Percentiles rank a stretch among this genome's conserved stretches.
phyloP scores from a whole-genome alignment of 495 filamentous ascomycete genomes.

The Podospora pseudopauciseta region DNA sequence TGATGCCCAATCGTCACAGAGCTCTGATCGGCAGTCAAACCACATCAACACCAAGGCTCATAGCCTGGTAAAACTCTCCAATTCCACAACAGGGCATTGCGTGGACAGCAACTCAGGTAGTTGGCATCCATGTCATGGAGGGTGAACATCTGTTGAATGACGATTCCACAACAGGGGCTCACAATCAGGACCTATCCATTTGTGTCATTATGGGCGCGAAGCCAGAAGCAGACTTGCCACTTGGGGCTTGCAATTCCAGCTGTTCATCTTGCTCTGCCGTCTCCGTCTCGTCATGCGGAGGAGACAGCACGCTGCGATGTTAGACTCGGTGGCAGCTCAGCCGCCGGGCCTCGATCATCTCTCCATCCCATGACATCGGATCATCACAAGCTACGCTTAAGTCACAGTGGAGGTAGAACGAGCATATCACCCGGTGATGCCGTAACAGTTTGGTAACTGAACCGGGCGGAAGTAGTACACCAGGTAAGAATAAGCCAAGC shows the following conservation, averaged over 20 bases:
- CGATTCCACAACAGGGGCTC: neutral
- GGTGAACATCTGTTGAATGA: neutral
- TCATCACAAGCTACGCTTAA: neutral
- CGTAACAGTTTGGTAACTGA: no score
- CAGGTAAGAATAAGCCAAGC: neutral
- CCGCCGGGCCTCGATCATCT: neutral
- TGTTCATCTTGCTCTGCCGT: neutral
- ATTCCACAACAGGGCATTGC: neutral
- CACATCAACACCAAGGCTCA: neutral
- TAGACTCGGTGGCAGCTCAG: neutral
- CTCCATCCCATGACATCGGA: neutral
- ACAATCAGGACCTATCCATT: no score
- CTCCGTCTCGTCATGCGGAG: no score
- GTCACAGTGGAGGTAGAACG: neutral
- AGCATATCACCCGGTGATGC: neutral
- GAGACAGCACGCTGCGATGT: no score
- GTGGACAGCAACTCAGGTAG: no score
- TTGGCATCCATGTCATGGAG: neutral
- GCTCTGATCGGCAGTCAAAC: neutral
- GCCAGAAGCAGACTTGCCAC: neutral
- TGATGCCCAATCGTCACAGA: neutral
- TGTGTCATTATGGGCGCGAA: neutral
- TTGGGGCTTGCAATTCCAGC: no score
- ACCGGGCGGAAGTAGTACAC: neutral
- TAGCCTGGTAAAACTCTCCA: neutral